Base-by-base conservation (phyloP, 108 stramenopile species). In the Pelagomonas calceolata region DNA sequence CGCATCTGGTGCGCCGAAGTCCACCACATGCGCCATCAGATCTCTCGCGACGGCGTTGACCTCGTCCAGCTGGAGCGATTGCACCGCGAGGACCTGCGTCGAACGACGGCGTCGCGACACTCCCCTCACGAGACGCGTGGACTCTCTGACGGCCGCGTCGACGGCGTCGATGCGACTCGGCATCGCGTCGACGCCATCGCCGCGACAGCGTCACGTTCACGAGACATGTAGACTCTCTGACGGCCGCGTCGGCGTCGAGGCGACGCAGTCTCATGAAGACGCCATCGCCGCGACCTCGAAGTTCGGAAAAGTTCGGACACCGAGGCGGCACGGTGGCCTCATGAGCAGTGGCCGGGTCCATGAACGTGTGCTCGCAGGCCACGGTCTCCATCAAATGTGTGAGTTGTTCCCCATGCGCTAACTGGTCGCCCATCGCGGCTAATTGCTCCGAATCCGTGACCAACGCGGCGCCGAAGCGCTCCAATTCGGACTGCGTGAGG, bases 311-410 rank as follows among this genome's bases (percentile, higher is more conserved):
- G n/a, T n/a, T n/a, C n/a, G n/a, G n/a, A n/a, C n/a, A n/a, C n/a
- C n/a, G n/a, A n/a, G n/a, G n/a, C n/a, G n/a, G n/a, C 44, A 88
- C 86, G n/a, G 94, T 95, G 70, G 91, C 81, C 30, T 82, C 80
- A 74, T 92, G 93, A 14, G 88, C 85, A 75, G 95, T 92, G 75
- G 90, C 83, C 0, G 97, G 92, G 31, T 92, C 92, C 95, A 98
- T 96, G 76, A 95, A 98, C 26, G 92, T 91, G 81, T 98, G 95
- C 0, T 93, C 97, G 70, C 93, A 94, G 32, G 95, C 92, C 15
- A 94, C 89, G 30, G 93, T 91, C 78, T 98, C 95, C 97, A 98
- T 98, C 70, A 98, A 73, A 67, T 92, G 90, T 0, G 91, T 80
- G 69, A 98, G 81, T 69, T 95, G 92, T 70, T 98, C 95, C 60